These are phyloP conservation scores for Diaporthe ampelina DNA, from an alignment of 2,329 filamentous ascomycete genomes.

Conservation along the genomic window DNA sequence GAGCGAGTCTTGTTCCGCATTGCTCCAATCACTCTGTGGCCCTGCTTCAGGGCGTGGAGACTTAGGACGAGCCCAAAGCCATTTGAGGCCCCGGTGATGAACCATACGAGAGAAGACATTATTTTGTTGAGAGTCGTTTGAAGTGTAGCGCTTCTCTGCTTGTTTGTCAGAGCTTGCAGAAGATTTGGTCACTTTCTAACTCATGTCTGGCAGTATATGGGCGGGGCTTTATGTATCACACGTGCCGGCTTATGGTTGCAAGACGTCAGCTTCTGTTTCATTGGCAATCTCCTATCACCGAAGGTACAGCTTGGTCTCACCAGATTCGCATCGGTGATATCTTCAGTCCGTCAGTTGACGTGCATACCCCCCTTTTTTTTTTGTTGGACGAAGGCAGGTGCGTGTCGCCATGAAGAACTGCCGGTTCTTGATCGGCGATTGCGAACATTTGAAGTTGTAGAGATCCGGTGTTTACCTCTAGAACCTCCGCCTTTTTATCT, in stretches of 20 bases:
- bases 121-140: neutral
- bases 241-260: neutral
- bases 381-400: too few species aligned
- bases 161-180: too few species aligned
- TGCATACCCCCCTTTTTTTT: neutral
- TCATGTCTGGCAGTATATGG: neutral
- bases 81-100: constrained; percentile 53
- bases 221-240: neutral
- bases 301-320: neutral
- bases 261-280: neutral
- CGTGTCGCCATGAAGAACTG: too few species aligned
- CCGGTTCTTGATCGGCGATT: too few species aligned
- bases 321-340: neutral
- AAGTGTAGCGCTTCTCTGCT: neutral
- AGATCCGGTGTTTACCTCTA: too few species aligned
- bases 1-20: constrained; percentile 48
- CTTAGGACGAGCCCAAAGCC: constrained; percentile 51
- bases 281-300: constrained; percentile 2
- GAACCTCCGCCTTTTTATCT: too few species aligned
- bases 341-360: neutral
- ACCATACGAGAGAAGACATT: constrained; percentile 25
- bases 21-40: constrained; percentile 51
- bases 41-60: constrained; percentile 48
- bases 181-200: neutral
- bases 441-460: too few species aligned